Base-by-base conservation (phyloP, 1,139 yeast genomes). In the Casaregolazyma lundiana region DNA sequence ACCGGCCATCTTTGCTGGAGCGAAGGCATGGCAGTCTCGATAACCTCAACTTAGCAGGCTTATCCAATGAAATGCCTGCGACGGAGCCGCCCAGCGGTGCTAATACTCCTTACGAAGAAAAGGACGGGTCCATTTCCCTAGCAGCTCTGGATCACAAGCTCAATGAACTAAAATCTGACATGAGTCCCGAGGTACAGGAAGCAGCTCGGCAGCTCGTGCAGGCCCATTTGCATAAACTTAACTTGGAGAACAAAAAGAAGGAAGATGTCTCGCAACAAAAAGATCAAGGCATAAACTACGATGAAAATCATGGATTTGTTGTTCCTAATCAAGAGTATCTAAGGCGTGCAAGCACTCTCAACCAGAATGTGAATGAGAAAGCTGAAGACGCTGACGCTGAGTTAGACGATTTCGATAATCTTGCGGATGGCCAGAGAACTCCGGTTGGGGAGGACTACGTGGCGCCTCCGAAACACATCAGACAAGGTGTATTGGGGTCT, bases 401-500 rank as follows among this genome's bases (percentile, higher is more conserved):
- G 16, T 35, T 41, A 13, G 52, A 43, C 11, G 46, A 22, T 6
- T 43, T 37, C 24, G 42, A 45, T 5, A 30, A 29, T n/a, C 29
- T 30, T 21, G 30, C 37, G n/a, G 60, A 53, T 38, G 60, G 57
- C 4, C 37, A 44, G 11, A 44, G 44, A 15, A 53, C 57, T 3
- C 61, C 60, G 8, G 51, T 49, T 4, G 57, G 57, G 29, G 71
- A 68, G 35, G 78, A 74, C 17, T 84, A 77, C 46, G 71, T 85
- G 6, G 80, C 87, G 0, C 89, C 90, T 0, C 95, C 95, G 0
- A 69, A 74, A 38, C 77, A 76, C 45, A 88, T 86, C 5, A 83
- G 83, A 53, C 87, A 88, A 21, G 96, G 96, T 60, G 90, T 88
- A 15, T 72, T 88, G 30, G 85, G 95, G 0, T 79, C 90, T 1